These are phyloP conservation scores for Phanerodontia chrysosporium DNA, from an alignment of 768 basidiomycete genomes.

Conservation along the genomic window DNA sequence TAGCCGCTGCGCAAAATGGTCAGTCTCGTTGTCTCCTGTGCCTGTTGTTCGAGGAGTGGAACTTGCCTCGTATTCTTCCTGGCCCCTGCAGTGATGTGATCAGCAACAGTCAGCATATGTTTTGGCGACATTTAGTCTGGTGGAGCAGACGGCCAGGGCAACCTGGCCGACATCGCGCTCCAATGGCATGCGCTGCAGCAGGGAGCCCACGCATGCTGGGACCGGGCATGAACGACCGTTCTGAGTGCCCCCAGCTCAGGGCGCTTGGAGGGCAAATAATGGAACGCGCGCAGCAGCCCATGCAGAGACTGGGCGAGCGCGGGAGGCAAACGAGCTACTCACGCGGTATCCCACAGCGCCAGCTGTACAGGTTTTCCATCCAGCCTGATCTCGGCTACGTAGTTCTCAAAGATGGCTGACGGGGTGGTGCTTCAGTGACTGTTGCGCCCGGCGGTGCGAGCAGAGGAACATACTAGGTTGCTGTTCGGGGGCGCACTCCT, in stretches of 20 bases:
- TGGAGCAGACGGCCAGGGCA: neutral
- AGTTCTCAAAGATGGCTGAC: conserved; percentile 94
- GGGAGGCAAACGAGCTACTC: conserved; percentile 32
- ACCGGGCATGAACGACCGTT: too few species aligned
- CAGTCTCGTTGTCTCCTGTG: neutral
- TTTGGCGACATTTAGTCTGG: neutral
- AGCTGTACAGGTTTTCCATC: conserved; percentile 98
- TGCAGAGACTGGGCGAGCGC: neutral
- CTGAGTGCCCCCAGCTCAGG: too few species aligned
- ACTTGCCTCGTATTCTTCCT: conserved; percentile 95
- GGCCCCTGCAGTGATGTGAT: conserved; percentile 55
- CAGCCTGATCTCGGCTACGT: conserved; percentile 95
- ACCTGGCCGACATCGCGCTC: neutral
- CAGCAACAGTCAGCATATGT: neutral
- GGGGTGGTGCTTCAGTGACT: conserved; percentile 5
- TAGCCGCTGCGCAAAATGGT: conserved; percentile 54
- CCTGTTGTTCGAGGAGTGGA: neutral
- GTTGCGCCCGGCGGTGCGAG: neutral
- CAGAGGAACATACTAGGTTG: conserved; percentile 40
- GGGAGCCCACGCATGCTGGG: too few species aligned
- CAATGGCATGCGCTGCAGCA: too few species aligned
- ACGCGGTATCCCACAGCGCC: conserved; percentile 99
- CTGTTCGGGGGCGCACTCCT: conserved; percentile 20
- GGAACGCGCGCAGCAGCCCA: too few species aligned
- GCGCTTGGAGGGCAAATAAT: too few species aligned